Percentiles rank a stretch among this genome's conserved stretches.
Evolutionary conservation across 148 eudicot genomes (phyloP).

Genomic region (Cornus controversa): DNA sequence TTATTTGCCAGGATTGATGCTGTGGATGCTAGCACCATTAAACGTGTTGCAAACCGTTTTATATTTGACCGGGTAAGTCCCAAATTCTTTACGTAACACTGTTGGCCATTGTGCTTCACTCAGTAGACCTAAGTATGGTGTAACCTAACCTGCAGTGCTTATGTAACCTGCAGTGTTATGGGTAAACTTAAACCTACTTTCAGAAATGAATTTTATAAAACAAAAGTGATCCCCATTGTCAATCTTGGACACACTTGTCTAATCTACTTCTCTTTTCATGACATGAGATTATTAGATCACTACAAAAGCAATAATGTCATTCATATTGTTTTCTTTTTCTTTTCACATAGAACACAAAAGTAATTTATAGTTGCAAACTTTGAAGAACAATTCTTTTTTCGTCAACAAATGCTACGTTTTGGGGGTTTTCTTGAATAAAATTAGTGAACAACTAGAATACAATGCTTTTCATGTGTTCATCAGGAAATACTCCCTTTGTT

Average conservation of each 20-base stretch:
- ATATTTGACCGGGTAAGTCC: conserved; percentile 54
- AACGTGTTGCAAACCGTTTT: conserved; percentile 62
- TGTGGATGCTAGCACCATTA: conserved; percentile 56
- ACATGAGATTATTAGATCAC: background rate
- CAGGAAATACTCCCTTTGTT: background rate
- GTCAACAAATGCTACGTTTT: background rate
- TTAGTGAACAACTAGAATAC: background rate
- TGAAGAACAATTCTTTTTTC: background rate
- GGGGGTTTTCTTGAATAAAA: background rate
- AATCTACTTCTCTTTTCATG: background rate
- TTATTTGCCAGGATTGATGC: conserved; percentile 65
- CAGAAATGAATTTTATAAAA: background rate
- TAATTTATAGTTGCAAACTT: background rate
- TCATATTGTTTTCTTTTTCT: no score
- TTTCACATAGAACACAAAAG: no score
- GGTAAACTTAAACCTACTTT: no score
- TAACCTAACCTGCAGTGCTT: background rate
- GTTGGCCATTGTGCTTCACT: background rate
- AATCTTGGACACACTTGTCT: background rate
- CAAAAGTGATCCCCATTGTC: background rate
- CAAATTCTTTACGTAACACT: background rate
- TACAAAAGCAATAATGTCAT: background rate
- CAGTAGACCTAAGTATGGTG: background rate
- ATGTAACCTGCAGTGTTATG: background rate
- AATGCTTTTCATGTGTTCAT: background rate